These are phyloP conservation scores for Penicillium alfredii DNA, from an alignment of 495 filamentous ascomycete species.

Conservation along the genomic window DNA sequence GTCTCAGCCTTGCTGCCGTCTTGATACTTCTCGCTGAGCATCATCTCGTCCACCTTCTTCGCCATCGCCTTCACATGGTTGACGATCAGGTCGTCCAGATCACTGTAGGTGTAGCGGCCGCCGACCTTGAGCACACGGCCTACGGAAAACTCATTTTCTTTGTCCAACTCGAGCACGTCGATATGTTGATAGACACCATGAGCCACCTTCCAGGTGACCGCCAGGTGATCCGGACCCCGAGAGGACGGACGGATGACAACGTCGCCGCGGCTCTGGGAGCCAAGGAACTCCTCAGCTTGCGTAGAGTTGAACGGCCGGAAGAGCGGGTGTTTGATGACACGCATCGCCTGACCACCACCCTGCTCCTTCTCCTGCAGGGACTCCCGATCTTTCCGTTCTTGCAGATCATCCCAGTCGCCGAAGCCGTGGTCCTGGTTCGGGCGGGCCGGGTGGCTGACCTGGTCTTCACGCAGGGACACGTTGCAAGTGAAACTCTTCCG, in stretches of 20 bases:
- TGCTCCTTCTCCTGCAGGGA: constrained; percentile 76
- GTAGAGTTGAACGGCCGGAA: constrained; percentile 89
- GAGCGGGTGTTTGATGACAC: constrained; percentile 94
- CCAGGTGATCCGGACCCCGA: constrained; percentile 88
- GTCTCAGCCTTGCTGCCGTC: constrained; percentile 70
- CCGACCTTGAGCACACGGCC: constrained; percentile 77
- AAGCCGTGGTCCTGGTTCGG: constrained; percentile 60
- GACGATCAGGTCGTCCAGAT: constrained; percentile 96
- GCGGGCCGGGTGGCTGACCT: constrained; percentile 62
- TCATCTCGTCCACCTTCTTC: constrained; percentile 94
- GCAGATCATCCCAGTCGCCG: constrained; percentile 78
- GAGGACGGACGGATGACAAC: constrained; percentile 93
- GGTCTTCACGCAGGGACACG: constrained; percentile 75
- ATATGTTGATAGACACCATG: constrained; percentile 94
- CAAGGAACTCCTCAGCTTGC: constrained; percentile 91
- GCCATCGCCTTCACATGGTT: constrained; percentile 97
- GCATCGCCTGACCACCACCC: constrained; percentile 69
- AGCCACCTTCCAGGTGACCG: constrained; percentile 96
- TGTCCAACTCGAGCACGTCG: constrained; percentile 92
- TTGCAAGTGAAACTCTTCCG: constrained; percentile 74
- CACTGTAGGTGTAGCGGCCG: constrained; percentile 82
- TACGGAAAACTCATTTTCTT: constrained; percentile 91
- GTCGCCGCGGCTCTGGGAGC: constrained; percentile 76
- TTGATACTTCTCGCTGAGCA: constrained; percentile 86
- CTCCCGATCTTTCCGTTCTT: constrained; percentile 74